Evolutionary conservation across 257 asterid genomes (phyloP), one percentile per base, ranked within the genome.

Genomic region (Echites panduratus): DNA sequence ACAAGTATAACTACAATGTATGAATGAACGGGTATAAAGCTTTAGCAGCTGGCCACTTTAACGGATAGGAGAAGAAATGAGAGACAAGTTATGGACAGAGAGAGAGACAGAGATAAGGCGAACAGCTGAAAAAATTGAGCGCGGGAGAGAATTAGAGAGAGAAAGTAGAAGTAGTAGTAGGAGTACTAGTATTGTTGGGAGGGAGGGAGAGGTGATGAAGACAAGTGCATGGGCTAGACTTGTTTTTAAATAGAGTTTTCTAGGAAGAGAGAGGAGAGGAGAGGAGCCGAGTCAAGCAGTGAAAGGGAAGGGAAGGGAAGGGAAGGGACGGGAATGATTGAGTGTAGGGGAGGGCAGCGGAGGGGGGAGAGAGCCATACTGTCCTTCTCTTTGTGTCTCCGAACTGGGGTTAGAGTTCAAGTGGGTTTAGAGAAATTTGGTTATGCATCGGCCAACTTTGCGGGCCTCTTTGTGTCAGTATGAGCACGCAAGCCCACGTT

Each of bases 171-270:
- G 38, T 3, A 22, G 22, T 4, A 32, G 65, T 10, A 69, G 64
- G 0, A 81, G 80, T 24, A 26, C 47, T 29, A 77, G 79, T 63
- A 72, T 80, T 17, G 26, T 93, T 84, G 94, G 81, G 83, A 89
- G 90, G 79, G 81, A 72, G 94, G 81, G 83, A 89, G 90, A 80
- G 81, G 73, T 83, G 92, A 85, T 68, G 86, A 86, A 79, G 96
- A 86, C 93, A 87, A 86, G 82, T 88, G 96, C 93, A 86, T 88
- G 93, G 91, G 87, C 85, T 79, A 63, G 72, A 78, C 75, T 81
- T 82, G 63, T 85, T 89, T 66, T 66, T 71, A 71, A 72, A 72
- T 66, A 66, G 77, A 63, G 53, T 22, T 62, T 73, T 72, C 49
- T 53, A 53, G 77, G 72, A 63, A 14, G 58, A 52, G 58, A 20